Evolutionary conservation across 2,329 filamentous ascomycete species (phyloP), one percentile per base, ranked within the genome.

Genomic region (Alternaria arborescens): DNA sequence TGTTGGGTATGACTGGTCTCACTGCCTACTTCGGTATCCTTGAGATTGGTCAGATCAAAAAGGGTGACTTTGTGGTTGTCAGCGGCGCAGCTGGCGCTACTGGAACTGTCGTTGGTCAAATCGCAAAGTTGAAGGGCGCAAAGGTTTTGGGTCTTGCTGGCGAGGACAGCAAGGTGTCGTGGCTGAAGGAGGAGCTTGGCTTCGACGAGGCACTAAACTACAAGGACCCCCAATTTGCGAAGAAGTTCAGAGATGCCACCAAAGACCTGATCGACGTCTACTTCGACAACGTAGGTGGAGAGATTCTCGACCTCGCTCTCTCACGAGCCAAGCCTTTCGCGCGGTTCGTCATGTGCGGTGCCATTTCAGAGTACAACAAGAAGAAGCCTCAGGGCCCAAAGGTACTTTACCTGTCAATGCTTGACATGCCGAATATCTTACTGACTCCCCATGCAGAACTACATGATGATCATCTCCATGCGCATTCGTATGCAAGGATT

Each of bases 11-110:
- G 76, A 92, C 90, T 0, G 89, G 89, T 3, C 69, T 93, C 63
- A 94, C 91, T 0, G 91, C 91, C 2, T 94, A 92, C 79, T 91
- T 91, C 65, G 91, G 91, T 20, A 86, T 94, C 74, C 77, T 86
- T 30, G 85, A 90, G 56, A 86, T 94, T 46, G 91, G 87, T 3
- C 81, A 89, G 56, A 86, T 90, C 41, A 87, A 89, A 76, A 77
- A 85, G 1, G 90, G 90, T 5, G 90, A 94, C 65, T 88, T 90
- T 4, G 91, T 94, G 1, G 90, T 94, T 8, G 89, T 94, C 0
- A 91, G 88, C 8, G 91, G 90, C 7, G 91, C 91, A 2, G 91
- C 91, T 0, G 91, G 91, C 2, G 91, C 91, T 0, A 94, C 91
- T 0, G 91, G 91, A 1, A 90, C 86, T 71, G 86, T 94, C 1